Evolutionary conservation across 805 yeast genomes (phyloP).

Genomic region (Wickerhamomyces chaumierensis): DNA sequence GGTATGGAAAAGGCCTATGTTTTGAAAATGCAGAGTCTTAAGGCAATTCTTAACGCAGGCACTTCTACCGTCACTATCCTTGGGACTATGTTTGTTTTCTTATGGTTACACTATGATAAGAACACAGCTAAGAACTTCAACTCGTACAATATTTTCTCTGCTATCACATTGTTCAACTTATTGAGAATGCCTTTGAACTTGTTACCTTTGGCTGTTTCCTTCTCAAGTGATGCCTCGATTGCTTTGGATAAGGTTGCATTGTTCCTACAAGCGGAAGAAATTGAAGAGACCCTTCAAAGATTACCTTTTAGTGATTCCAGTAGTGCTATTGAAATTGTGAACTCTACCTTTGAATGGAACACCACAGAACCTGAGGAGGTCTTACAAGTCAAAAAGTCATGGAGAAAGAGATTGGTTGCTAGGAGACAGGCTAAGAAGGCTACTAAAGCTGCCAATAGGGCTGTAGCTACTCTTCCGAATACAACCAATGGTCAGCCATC

Average conservation of each 20-base stretch:
- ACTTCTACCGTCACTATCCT: conserved; percentile 40
- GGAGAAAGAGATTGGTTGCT: too few relatives aligned
- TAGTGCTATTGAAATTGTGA: conserved; percentile 30
- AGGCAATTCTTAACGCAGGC: conserved; percentile 53
- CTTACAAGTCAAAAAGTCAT: conserved; percentile 2
- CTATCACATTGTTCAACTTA: conserved; percentile 56
- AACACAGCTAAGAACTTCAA: conserved; percentile 23
- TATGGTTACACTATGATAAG: conserved; percentile 34
- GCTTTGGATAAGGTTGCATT: conserved; percentile 43
- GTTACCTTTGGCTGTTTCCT: conserved; percentile 53
- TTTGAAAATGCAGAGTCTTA: conserved; percentile 49
- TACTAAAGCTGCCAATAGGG: not conserved
- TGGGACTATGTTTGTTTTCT: conserved; percentile 63
- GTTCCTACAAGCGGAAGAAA: conserved; percentile 31
- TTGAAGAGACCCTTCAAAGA: conserved; percentile 19
- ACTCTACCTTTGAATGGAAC: conserved; percentile 50
- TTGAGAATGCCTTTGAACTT: conserved; percentile 49
- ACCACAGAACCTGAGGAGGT: conserved; percentile 16
- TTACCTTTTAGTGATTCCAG: conserved; percentile 25
- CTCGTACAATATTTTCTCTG: conserved; percentile 61
- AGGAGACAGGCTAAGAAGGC: too few relatives aligned
- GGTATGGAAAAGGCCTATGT: conserved; percentile 49
- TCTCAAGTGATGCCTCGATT: conserved; percentile 50
- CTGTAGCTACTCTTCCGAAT: not conserved
- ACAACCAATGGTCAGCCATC: too few relatives aligned